Base-by-base conservation (phyloP, 306 rosid species). In the Acacia confusa region DNA sequence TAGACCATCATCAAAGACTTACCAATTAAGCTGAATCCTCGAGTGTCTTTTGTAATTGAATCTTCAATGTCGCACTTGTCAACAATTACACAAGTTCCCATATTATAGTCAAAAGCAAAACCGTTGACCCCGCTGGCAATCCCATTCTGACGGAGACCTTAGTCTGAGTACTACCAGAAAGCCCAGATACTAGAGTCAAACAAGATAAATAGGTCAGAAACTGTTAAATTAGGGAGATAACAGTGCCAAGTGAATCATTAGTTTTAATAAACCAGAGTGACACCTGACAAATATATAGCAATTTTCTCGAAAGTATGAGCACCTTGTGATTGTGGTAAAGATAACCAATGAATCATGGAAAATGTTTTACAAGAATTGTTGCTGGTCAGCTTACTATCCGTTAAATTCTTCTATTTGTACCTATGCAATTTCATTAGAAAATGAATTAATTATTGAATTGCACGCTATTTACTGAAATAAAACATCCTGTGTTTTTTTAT, bases 141-240 rank as follows among this genome's bases (percentile, higher is more conserved):
- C n/a, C n/a, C n/a, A n/a, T n/a, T n/a, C n/a, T n/a, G n/a, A n/a
- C n/a, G n/a, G n/a, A n/a, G n/a, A n/a, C n/a, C n/a, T n/a, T n/a
- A n/a, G n/a, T 86, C 80, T 92, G 92, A 82, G 92, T 67, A 55
- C 85, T 86, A 13, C 94, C 94, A 70, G 92, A 92, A 74, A 89
- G 85, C 78, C 92, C 94, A 79, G 93, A 92, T 14, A 88, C 93
- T 90, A 45, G 47, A 48, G 27, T 15, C 24, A 43, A 41, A 24
- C 68, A 74, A 77, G 66, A 66, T 61, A 55, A 16, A 76, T 27
- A 65, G 4, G 50, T 79, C 73, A 85, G 74, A 58, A 27, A 67
- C 72, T 14, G 25, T 0, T 22, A 5, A n/a, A 72, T 27, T 52
- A 9, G 24, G 17, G 0, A 48, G 64, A 68, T 28, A 72, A 13